A percentile compares a stretch with the other conserved stretches of the same genome.
Evolutionary conservation across 164 flowering plant genomes (phyloP).

Genomic region (Taxillus chinensis): DNA sequence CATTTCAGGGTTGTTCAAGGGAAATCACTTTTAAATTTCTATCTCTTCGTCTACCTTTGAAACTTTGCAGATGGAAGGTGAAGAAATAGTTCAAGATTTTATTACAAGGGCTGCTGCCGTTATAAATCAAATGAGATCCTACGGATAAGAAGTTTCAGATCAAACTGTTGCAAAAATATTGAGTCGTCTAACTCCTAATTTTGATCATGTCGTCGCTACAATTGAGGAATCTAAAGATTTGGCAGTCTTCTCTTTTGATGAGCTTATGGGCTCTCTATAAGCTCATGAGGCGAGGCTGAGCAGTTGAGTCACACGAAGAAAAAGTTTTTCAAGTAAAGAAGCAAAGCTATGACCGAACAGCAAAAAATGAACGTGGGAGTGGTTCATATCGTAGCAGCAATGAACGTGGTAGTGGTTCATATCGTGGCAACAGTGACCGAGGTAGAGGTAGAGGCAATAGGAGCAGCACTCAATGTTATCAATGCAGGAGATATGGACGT

Average conservation of each 20-base stretch:
- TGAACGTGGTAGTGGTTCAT: not conserved
- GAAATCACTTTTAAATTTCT: conserved; percentile 6
- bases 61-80: conserved; percentile 1
- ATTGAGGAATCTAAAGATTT: conserved; percentile 11
- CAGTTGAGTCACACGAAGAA: not conserved
- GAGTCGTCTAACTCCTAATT: conserved; percentile 5
- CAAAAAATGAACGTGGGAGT: not conserved
- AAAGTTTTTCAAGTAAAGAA: conserved; percentile 8
- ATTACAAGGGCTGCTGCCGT: not conserved
- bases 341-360: not conserved
- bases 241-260: conserved; percentile 3
- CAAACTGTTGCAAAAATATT: conserved; percentile 9
- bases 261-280: conserved; percentile 9
- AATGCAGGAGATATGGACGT: not conserved
- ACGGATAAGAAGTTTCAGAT: conserved; percentile 5
- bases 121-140: conserved; percentile 5
- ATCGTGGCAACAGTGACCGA: not conserved
- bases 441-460: not conserved
- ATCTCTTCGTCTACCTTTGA: conserved; percentile 10
- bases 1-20: conserved; percentile 3
- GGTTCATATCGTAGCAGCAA: not conserved
- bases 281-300: conserved; percentile 12
- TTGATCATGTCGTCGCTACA: conserved; percentile 8
- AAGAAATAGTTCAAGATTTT: conserved; percentile 9
- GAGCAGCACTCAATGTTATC: not conserved